Evolutionary conservation across 2,329 filamentous ascomycete species (phyloP).

Genomic region (Elsinoe perseae): DNA sequence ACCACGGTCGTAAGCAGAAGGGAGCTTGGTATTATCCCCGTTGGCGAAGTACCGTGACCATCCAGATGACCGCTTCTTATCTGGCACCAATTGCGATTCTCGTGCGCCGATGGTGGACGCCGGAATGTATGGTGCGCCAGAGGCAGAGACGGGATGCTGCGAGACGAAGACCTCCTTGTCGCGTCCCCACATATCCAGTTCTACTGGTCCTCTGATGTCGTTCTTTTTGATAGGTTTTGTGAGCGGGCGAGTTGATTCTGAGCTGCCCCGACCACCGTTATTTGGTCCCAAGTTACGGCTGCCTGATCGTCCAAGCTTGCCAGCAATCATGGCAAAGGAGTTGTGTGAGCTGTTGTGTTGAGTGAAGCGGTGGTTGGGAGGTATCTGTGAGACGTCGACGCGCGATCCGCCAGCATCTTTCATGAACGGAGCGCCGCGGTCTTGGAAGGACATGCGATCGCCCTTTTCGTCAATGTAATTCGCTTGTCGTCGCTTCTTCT

Average conservation of each 20-base stretch:
- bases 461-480: slow-evolving; percentile 39
- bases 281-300: slow-evolving; percentile 34
- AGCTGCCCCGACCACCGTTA: slow-evolving; percentile 1
- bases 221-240: slow-evolving; percentile 4
- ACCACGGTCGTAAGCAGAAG: slow-evolving; percentile 30
- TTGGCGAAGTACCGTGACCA: slow-evolving; percentile 33
- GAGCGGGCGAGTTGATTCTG: slow-evolving; percentile 13
- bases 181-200: slow-evolving; percentile 11
- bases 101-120: slow-evolving; percentile 24
- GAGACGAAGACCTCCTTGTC: slow-evolving; percentile 15
- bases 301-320: slow-evolving; percentile 48
- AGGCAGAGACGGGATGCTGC: slow-evolving; percentile 19
- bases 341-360: slow-evolving; percentile 26
- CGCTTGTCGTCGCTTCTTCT: slow-evolving; percentile 47
- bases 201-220: slow-evolving; percentile 7
- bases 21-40: slow-evolving; percentile 28
- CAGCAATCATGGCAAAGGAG: slow-evolving; percentile 45
- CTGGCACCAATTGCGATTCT: slow-evolving; percentile 25
- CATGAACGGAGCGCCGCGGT: slow-evolving; percentile 47
- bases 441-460: slow-evolving; percentile 42
- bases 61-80: slow-evolving; percentile 52
- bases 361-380: slow-evolving; percentile 22
- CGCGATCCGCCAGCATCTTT: slow-evolving; percentile 42
- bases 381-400: slow-evolving; percentile 22
- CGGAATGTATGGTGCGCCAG: slow-evolving; percentile 30